phyloP scores from a whole-genome alignment of 2,329 filamentous ascomycete species.

The Clathrospora elynae region DNA sequence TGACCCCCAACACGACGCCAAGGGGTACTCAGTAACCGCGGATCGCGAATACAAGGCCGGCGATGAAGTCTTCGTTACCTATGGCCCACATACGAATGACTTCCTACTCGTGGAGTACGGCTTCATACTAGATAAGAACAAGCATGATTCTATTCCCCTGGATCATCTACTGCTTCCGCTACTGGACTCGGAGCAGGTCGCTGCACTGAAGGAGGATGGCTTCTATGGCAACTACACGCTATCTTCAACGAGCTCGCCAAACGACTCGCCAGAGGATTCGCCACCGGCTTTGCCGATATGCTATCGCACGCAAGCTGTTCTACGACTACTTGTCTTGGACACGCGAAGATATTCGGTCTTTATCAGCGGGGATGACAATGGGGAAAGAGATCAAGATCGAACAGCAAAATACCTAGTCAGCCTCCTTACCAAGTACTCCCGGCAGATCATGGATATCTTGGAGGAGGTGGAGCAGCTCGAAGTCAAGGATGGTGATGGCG shows the following conservation, averaged over 20 bases:
- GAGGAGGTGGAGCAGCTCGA: slow-evolving; percentile 38
- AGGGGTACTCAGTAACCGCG: slow-evolving; percentile 62
- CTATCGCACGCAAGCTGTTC: slow-evolving; percentile 54
- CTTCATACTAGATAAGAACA: slow-evolving; percentile 50
- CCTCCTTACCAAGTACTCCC: slow-evolving; percentile 38
- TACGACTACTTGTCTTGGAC: slow-evolving; percentile 45
- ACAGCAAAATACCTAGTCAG: slow-evolving; percentile 46
- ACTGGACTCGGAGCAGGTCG: slow-evolving; percentile 38
- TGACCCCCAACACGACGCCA: slow-evolving; percentile 56
- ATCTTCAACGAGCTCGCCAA: slow-evolving; percentile 23
- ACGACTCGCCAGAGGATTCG: too few species aligned
- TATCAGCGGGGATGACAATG: slow-evolving; percentile 40
- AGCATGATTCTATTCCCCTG: slow-evolving; percentile 49
- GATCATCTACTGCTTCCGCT: slow-evolving; percentile 51
- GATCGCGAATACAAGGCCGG: slow-evolving; percentile 58
- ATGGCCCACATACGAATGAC: slow-evolving; percentile 73
- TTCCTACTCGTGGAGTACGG: slow-evolving; percentile 72
- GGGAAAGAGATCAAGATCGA: slow-evolving; percentile 45
- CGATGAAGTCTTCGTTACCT: slow-evolving; percentile 71
- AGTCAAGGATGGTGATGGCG: background rate
- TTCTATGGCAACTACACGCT: slow-evolving; percentile 48
- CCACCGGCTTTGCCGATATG: slow-evolving; percentile 37
- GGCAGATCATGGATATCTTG: slow-evolving; percentile 33
- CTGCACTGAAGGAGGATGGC: slow-evolving; percentile 50
- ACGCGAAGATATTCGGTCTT: slow-evolving; percentile 39